phyloP scores from a whole-genome alignment of 1,139 yeast species.

The Hyphopichia burtonii region DNA sequence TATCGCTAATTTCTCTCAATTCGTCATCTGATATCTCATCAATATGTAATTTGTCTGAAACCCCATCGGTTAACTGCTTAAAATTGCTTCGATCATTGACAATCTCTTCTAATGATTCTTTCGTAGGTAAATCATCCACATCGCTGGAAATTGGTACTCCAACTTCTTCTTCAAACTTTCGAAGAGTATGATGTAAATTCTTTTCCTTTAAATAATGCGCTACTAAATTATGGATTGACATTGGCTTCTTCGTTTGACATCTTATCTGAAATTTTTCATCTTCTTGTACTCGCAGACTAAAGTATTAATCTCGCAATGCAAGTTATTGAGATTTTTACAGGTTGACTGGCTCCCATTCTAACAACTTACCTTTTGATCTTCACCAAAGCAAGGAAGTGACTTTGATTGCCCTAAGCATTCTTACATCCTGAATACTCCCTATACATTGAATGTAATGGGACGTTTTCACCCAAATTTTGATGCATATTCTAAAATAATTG shows the following conservation, averaged over 20 bases:
- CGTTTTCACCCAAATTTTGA: no score
- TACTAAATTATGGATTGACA: constrained; percentile 36
- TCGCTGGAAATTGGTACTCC: constrained; percentile 28
- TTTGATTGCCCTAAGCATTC: no score
- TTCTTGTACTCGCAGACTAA: no score
- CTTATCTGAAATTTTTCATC: neutral
- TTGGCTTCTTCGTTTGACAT: neutral
- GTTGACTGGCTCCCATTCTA: no score
- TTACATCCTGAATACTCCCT: no score
- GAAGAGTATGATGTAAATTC: constrained; percentile 45
- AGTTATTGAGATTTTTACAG: no score
- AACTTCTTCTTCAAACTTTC: constrained; percentile 47
- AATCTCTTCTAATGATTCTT: constrained; percentile 52
- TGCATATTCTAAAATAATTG: no score
- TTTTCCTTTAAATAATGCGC: constrained; percentile 56
- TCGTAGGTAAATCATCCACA: constrained; percentile 13
- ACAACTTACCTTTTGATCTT: no score
- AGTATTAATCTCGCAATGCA: no score
- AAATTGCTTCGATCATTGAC: constrained; percentile 49
- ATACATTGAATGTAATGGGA: no score
- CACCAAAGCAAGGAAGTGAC: no score
- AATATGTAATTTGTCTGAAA: constrained; percentile 9
- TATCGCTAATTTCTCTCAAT: constrained; percentile 8
- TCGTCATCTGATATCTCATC: constrained; percentile 15
- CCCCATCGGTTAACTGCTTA: constrained; percentile 17